These are phyloP conservation scores for Penicillium salamii DNA, from an alignment of 495 filamentous ascomycete genomes.

Conservation along the genomic window DNA sequence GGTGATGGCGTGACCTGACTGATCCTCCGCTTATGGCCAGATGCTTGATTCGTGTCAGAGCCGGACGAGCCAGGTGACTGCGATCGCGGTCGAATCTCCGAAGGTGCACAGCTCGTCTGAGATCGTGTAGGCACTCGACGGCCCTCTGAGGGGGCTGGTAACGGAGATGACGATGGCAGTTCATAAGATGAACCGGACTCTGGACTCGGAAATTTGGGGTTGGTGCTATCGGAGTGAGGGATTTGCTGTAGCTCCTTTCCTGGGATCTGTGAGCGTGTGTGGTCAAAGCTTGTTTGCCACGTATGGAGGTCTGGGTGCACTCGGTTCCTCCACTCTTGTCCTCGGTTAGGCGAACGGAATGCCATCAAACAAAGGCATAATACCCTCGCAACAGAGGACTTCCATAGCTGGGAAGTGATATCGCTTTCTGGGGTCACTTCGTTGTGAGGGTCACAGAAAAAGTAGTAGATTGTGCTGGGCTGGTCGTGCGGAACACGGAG, in stretches of 20 bases:
- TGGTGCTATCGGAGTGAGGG: conserved; percentile 11
- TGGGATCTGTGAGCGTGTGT: conserved; percentile 19
- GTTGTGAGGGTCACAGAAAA: conserved; percentile 30
- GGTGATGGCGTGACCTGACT: conserved; percentile 20
- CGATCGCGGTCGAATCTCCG: neutral
- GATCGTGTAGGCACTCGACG: conserved; percentile 21
- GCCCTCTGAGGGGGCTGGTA: conserved; percentile 7
- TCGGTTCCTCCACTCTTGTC: conserved; percentile 32
- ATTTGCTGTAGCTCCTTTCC: conserved; percentile 15
- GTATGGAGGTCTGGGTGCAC: conserved; percentile 11
- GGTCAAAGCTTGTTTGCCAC: conserved; percentile 25
- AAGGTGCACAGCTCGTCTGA: conserved; percentile 15
- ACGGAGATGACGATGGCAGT: conserved; percentile 17
- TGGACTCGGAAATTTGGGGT: conserved; percentile 11
- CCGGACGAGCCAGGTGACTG: conserved; percentile 14
- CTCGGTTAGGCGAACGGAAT: conserved; percentile 17
- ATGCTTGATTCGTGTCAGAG: conserved; percentile 21
- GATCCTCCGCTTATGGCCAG: conserved; percentile 23
- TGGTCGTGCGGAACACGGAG: conserved; percentile 32
- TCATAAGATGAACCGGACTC: conserved; percentile 17
- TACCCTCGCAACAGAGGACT: conserved; percentile 18
- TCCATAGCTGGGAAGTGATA: too few relatives aligned
- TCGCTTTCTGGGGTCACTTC: neutral
- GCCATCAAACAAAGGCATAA: conserved; percentile 31
- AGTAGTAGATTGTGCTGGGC: conserved; percentile 36